These are phyloP conservation scores for Mycotypha africana DNA, from an alignment of 371 early-diverging fungal genomes.

Conservation along the genomic window DNA sequence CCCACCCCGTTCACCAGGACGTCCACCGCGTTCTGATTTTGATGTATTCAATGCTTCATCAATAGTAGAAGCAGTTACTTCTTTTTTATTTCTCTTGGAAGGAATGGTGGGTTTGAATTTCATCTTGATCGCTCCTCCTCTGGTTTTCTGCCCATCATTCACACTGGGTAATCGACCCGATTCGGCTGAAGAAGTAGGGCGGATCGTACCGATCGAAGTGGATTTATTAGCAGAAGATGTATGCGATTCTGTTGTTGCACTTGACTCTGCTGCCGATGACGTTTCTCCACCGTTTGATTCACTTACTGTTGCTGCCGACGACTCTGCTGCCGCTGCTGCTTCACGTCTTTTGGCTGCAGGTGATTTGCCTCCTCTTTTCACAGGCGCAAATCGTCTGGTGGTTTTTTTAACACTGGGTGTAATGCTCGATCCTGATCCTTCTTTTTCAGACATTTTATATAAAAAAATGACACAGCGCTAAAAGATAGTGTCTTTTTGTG, in stretches of 20 bases:
- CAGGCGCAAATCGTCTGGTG: constrained; percentile 37
- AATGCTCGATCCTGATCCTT: constrained; percentile 4
- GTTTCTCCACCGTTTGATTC: background rate
- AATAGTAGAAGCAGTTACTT: constrained; percentile 36
- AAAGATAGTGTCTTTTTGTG: too few species aligned
- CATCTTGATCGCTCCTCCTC: constrained; percentile 45
- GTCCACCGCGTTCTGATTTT: constrained; percentile 14
- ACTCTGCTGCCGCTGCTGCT: constrained; percentile 7
- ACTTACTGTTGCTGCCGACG: background rate
- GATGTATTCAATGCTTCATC: constrained; percentile 31
- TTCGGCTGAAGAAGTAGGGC: constrained; percentile 19
- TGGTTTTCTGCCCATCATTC: constrained; percentile 38
- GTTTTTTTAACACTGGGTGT: constrained; percentile 27
- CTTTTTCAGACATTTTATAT: too few species aligned
- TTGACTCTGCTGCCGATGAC: background rate
- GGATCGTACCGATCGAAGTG: constrained; percentile 30
- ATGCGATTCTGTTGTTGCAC: constrained; percentile 1
- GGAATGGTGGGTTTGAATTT: constrained; percentile 66
- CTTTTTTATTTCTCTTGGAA: constrained; percentile 56
- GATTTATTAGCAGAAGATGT: constrained; percentile 1
- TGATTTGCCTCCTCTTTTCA: constrained; percentile 11
- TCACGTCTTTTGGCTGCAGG: constrained; percentile 7
- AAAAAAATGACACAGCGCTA: too few species aligned
- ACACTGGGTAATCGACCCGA: constrained; percentile 41
- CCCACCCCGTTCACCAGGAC: constrained; percentile 40